Conservation (phyloP, 2,329 filamentous ascomycete genomes). For the Zalaria obscura region DNA sequence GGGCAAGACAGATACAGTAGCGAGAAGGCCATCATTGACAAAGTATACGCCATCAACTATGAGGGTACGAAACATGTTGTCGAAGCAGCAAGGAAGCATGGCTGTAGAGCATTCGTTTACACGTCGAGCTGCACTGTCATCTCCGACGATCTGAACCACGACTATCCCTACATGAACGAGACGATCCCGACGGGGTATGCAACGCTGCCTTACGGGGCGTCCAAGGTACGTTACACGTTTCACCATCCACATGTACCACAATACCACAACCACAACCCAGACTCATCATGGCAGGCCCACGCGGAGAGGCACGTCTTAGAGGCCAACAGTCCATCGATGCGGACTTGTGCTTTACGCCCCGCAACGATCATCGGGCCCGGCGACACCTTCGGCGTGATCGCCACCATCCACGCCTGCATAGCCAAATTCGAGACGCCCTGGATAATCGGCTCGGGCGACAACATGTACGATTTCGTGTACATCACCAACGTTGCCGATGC, state of each 20-base stretch:
- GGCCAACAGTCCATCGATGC: conserved; percentile 52
- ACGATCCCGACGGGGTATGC: conserved; percentile 63
- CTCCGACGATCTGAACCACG: conserved; percentile 58
- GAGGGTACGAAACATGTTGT: conserved; percentile 71
- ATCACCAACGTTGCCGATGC: conserved; percentile 59
- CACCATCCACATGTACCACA: conserved; percentile 57
- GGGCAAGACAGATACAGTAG: conserved; percentile 25
- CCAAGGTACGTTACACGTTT: conserved; percentile 39
- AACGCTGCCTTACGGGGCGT: conserved; percentile 69
- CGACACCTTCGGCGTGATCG: conserved; percentile 57
- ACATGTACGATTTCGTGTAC: conserved; percentile 59
- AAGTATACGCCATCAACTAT: conserved; percentile 75
- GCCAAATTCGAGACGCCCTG: conserved; percentile 55
- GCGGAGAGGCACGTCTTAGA: conserved; percentile 71
- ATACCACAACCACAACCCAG: conserved; percentile 72
- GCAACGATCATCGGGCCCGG: conserved; percentile 85
- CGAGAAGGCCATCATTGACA: conserved; percentile 27
- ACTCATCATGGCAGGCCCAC: conserved; percentile 40
- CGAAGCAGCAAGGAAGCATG: conserved; percentile 50
- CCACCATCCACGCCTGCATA: conserved; percentile 60
- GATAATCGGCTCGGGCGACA: conserved; percentile 64
- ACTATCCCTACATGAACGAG: conserved; percentile 78
- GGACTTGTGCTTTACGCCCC: conserved; percentile 71
- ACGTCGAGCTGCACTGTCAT: conserved; percentile 82
- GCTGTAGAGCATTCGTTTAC: conserved; percentile 74